Evolutionary conservation across 805 yeast genomes (phyloP), one percentile per base, ranked within the genome.

Genomic region (Wickerhamomyces mucosus): DNA sequence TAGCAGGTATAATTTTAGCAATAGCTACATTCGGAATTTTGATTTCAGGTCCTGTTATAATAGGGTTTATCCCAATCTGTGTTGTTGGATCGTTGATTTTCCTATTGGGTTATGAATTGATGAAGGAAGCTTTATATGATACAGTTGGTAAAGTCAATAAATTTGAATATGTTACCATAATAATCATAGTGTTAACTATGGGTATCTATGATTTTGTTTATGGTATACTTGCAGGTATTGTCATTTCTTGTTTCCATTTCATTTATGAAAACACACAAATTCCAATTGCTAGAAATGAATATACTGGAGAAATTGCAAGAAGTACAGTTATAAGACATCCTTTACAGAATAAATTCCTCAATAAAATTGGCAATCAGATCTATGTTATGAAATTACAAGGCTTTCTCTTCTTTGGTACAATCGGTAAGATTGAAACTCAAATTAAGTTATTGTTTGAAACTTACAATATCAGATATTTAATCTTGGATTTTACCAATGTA

Each of bases 21-120:
- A 43, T 71, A 4, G 89, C 88, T 2, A 92, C 98, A 0, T 70
- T 71, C 15, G 69, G 67, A 2, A 77, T 92, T 8, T 81, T 92
- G 94, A 48, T 81, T 18, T 72, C 77, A 7, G 98, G 98, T 0
- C 96, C 97, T 0, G 81, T 70, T 2, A 77, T 89, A n/a, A 84
- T 92, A 48, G 95, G 96, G 0, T 84, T 63, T 50, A 92, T 92
- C 29, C 98, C 98, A 0, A 84, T 92, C 12, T 82, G 95, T 59
- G 96, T 92, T 24, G 98, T 92, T 17, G 97, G 96, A 0, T 74
- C 96, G 0, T 69, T 92, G 36, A 92, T 92, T 41, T 92, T 81
- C 55, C 59, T 92, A 36, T 64, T 92, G 29, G 98, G 98, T 2
- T 82, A 89, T 51, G 98, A 92, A 53, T 62, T 92, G 32, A 54